phyloP scores from a whole-genome alignment of 2,329 filamentous ascomycete species.

The Didymella segeticola region DNA sequence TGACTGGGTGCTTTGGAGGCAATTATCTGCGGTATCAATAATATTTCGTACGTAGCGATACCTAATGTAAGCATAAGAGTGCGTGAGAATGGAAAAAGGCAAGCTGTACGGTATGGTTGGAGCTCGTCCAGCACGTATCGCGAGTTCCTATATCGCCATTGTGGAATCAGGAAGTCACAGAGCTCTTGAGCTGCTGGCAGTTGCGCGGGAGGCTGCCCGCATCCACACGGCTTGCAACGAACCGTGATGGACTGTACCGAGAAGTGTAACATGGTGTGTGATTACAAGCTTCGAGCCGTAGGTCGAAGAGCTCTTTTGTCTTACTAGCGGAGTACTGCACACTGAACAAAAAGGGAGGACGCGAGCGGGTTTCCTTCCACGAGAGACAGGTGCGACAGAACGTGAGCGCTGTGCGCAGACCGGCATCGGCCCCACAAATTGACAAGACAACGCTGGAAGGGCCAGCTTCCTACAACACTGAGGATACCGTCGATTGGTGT shows the following conservation, averaged over 20 bases:
- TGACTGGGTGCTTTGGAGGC: not conserved
- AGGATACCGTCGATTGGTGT: too few species aligned
- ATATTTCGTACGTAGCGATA: constrained; percentile 1
- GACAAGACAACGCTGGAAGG: not conserved
- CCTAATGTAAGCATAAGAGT: not conserved
- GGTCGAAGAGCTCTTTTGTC: not conserved
- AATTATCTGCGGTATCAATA: not conserved
- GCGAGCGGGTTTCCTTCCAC: constrained; percentile 2
- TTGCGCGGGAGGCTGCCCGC: not conserved
- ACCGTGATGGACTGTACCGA: not conserved
- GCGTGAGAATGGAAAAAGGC: not conserved
- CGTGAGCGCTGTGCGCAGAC: not conserved
- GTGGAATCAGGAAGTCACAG: not conserved
- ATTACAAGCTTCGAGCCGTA: not conserved
- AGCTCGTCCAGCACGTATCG: not conserved
- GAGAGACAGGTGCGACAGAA: not conserved
- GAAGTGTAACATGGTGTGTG: not conserved
- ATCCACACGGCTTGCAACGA: not conserved
- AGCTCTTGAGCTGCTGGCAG: constrained; percentile 1
- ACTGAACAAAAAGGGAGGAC: not conserved
- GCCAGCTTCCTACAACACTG: too few species aligned
- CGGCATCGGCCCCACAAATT: not conserved
- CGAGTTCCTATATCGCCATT: not conserved
- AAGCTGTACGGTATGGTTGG: not conserved
- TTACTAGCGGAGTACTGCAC: not conserved